A percentile compares a stretch with the other conserved stretches of the same genome.
These are phyloP conservation scores for Cyclocybe aegerita DNA, from an alignment of 768 basidiomycete species.

Conservation along the genomic window DNA sequence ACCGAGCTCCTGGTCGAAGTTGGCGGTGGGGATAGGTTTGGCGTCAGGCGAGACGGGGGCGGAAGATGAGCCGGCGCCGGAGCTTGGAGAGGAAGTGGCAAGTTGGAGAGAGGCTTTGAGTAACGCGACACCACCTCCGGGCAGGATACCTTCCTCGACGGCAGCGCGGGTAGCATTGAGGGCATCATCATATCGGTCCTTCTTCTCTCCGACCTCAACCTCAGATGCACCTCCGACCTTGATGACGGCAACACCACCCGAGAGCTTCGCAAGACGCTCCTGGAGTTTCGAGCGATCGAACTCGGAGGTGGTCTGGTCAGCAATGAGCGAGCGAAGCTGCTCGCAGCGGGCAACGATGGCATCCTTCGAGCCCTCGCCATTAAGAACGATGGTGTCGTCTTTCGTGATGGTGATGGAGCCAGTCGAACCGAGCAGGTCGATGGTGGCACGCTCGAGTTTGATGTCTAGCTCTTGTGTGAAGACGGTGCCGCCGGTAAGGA, in stretches of 20 bases:
- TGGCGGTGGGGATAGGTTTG: constrained; percentile 71
- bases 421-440: constrained; percentile 87
- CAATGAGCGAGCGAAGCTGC: constrained; percentile 85
- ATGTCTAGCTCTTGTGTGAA: constrained; percentile 97
- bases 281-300: constrained; percentile 95
- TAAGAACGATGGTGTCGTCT: constrained; percentile 95
- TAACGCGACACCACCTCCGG: constrained; percentile 93
- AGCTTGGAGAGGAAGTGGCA: constrained; percentile 49
- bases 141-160: constrained; percentile 97
- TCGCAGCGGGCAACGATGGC: constrained; percentile 92
- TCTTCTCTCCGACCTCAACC: constrained; percentile 99
- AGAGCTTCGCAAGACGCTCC: constrained; percentile 94
- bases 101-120: constrained; percentile 82
- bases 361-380: constrained; percentile 91
- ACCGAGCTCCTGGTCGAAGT: constrained; percentile 98
- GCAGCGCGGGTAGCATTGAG: constrained; percentile 98
- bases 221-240: constrained; percentile 93
- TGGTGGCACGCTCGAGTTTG: constrained; percentile 89
- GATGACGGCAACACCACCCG: constrained; percentile 97
- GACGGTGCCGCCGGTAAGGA: constrained; percentile 96
- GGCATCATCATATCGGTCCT: constrained; percentile 97
- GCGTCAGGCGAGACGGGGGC: constrained; percentile 55
- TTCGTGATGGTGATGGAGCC: constrained; percentile 95
- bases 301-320: constrained; percentile 84
- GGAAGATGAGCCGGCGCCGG: constrained; percentile 43